A percentile compares a stretch with the other conserved stretches of the same genome.
phyloP scores from a whole-genome alignment of 352 stramenopile species.

The Globisporangium nunn region DNA sequence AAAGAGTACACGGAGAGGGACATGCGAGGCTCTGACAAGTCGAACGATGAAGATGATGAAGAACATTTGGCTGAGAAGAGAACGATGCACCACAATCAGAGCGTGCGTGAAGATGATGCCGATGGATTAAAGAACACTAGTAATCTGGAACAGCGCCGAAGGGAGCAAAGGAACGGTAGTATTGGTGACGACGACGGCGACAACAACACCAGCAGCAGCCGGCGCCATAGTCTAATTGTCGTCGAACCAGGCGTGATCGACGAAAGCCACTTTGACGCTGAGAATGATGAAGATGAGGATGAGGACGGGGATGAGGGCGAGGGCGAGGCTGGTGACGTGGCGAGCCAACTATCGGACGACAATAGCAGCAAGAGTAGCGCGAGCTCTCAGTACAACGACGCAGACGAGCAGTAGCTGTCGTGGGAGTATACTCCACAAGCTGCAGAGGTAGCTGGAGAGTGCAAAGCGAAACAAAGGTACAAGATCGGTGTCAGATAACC shows the following conservation, averaged over 20 bases:
- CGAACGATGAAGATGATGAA: constrained; percentile 24
- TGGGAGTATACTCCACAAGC: too few species aligned
- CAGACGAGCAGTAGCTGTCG: neutral
- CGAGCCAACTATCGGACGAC: neutral
- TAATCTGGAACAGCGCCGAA: neutral
- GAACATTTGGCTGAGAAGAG: constrained; percentile 12
- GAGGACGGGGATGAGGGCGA: neutral
- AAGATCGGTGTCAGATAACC: too few species aligned
- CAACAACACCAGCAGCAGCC: neutral
- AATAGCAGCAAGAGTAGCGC: neutral
- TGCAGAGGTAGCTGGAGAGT: neutral
- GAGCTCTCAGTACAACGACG: neutral
- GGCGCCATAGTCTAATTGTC: constrained; percentile 4
- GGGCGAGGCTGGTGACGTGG: neutral
- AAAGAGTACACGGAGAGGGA: constrained; percentile 37
- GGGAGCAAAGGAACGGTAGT: neutral
- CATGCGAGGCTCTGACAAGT: constrained; percentile 18
- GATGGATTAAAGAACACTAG: neutral
- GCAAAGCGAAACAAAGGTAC: too few species aligned
- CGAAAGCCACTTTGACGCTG: constrained; percentile 20
- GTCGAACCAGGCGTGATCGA: constrained; percentile 23
- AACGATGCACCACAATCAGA: constrained; percentile 2
- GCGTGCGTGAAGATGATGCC: neutral
- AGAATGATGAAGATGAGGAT: constrained; percentile 14
- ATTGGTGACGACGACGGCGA: neutral